These are phyloP conservation scores for Kingdonia uniflora DNA, from an alignment of 164 flowering plant genomes.

Conservation along the genomic window DNA sequence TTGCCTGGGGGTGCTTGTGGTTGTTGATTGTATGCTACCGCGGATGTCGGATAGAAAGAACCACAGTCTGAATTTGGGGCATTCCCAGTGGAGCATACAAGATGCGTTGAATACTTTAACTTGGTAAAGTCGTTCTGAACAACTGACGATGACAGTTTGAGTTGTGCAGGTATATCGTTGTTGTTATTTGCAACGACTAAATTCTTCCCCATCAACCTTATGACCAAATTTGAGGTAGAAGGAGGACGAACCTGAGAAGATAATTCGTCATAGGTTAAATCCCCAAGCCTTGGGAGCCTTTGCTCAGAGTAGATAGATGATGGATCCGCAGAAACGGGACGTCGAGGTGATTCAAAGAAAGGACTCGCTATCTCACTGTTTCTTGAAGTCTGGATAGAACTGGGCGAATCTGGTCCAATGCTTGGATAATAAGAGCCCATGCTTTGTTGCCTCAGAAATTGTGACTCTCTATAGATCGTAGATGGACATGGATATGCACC, in stretches of 20 bases:
- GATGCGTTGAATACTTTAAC: slow-evolving; percentile 11
- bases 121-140: slow-evolving; percentile 10
- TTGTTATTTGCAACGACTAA: slow-evolving; percentile 69
- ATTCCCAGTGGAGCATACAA: slow-evolving; percentile 16
- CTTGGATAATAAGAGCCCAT: slow-evolving; percentile 17
- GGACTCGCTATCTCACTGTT: slow-evolving; percentile 20
- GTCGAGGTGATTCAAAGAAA: slow-evolving; percentile 11
- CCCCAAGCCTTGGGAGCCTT: slow-evolving; percentile 18
- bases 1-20: slow-evolving; percentile 5
- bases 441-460: slow-evolving; percentile 22
- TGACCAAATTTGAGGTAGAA: slow-evolving; percentile 43
- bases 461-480: slow-evolving; percentile 32
- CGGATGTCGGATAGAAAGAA: slow-evolving; percentile 12
- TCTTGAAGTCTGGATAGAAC: slow-evolving; percentile 13
- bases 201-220: slow-evolving; percentile 90
- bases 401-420: slow-evolving; percentile 17
- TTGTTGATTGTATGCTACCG: slow-evolving; percentile 13
- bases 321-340: slow-evolving; percentile 13
- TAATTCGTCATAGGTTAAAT: slow-evolving; percentile 30
- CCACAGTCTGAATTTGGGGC: slow-evolving; percentile 12
- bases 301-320: slow-evolving; percentile 13
- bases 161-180: slow-evolving; percentile 30
- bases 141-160: slow-evolving; percentile 9
- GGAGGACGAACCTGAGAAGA: slow-evolving; percentile 18
- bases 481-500: slow-evolving; percentile 22